Evolutionary conservation across 176 grass and related monocot species (phyloP).

Genomic region (Bothriochloa decipiens): DNA sequence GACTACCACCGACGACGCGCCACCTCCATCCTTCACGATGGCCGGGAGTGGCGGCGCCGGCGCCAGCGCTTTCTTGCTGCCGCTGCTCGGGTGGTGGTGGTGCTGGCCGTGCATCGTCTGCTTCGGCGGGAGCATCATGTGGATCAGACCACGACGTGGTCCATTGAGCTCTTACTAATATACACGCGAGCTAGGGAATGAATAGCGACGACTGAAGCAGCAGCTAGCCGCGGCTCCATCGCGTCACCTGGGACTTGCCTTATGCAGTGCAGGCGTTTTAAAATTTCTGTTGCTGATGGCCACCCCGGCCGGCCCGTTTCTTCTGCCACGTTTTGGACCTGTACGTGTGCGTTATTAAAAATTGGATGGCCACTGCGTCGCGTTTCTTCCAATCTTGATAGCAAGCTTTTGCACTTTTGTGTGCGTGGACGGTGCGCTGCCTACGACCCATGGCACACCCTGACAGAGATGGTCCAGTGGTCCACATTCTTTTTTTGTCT

Average conservation of each 20-base stretch:
- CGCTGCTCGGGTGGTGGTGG: background rate
- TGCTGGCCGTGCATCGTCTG: background rate
- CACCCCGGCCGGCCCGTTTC: background rate
- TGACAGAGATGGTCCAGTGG: background rate
- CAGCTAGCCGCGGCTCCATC: too few species aligned
- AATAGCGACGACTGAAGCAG: too few species aligned
- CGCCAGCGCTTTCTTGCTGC: background rate
- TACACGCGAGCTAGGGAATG: too few species aligned
- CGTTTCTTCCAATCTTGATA: background rate
- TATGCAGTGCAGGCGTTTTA: constrained; percentile 22
- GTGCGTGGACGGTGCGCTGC: background rate
- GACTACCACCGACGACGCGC: too few species aligned
- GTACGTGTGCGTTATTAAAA: background rate
- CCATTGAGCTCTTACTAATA: background rate
- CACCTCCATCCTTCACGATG: background rate
- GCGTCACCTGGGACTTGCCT: background rate
- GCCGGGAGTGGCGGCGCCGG: background rate
- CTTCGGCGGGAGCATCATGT: background rate
- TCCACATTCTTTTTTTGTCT: background rate
- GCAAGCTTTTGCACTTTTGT: background rate
- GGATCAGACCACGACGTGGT: background rate
- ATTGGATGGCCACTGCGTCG: background rate
- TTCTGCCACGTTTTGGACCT: background rate
- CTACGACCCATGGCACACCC: background rate
- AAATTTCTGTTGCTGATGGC: background rate